Conservation (phyloP, 345 rosid species). For the Citrus medica region DNA sequence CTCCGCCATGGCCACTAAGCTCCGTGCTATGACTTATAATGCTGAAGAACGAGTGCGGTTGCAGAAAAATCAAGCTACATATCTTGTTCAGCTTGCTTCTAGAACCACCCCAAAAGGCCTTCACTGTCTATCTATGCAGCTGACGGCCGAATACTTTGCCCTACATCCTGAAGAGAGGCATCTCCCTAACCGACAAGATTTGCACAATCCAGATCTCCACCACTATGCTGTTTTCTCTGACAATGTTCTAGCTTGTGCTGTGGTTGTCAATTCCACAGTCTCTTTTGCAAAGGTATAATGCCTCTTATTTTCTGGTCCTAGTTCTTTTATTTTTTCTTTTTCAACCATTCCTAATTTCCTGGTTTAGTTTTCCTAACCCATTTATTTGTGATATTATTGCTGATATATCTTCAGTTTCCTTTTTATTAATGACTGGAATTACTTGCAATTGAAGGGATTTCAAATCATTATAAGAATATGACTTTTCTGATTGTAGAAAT, state of each 20-base stretch:
- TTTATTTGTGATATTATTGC: neutral
- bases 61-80: conserved; percentile 59
- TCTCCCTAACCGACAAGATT: conserved; percentile 57
- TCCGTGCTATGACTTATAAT: conserved; percentile 68
- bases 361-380: neutral
- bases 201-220: conserved; percentile 48
- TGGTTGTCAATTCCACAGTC: conserved; percentile 77
- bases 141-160: conserved; percentile 74
- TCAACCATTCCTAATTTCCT: neutral
- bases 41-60: conserved; percentile 71
- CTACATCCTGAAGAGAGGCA: conserved; percentile 62
- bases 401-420: neutral
- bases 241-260: conserved; percentile 83
- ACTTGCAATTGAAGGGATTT: neutral
- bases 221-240: conserved; percentile 88
- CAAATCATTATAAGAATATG: neutral
- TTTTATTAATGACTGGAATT: neutral
- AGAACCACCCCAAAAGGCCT: conserved; percentile 90
- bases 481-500: neutral
- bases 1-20: conserved; percentile 59
- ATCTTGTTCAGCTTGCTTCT: conserved; percentile 83
- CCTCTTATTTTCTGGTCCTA: conserved; percentile 3
- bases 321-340: neutral
- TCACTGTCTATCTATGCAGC: conserved; percentile 86
- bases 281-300: conserved; percentile 61